phyloP scores from a whole-genome alignment of 257 asterid species.

The Petunia axillaris region DNA sequence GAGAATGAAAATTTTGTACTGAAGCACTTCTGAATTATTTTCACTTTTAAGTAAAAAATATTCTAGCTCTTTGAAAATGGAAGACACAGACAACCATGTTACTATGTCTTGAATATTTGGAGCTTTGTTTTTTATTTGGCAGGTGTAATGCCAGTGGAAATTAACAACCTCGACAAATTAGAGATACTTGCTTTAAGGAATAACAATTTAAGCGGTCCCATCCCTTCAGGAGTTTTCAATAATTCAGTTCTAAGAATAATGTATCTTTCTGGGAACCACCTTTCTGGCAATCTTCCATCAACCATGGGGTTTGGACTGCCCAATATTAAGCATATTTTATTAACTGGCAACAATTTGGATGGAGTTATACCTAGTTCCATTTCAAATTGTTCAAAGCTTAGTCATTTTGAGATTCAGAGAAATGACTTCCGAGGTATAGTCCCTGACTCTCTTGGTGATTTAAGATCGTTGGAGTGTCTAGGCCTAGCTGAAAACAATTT shows the following conservation, averaged over 20 bases:
- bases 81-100: too few relatives aligned
- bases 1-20: too few relatives aligned
- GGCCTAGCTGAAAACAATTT: too few relatives aligned
- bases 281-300: constrained; percentile 31
- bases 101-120: too few relatives aligned
- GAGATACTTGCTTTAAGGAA: not conserved
- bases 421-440: constrained; percentile 32
- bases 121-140: not conserved
- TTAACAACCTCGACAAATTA: constrained; percentile 25
- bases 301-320: constrained; percentile 25
- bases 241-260: not conserved
- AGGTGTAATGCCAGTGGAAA: constrained; percentile 38
- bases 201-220: constrained; percentile 32
- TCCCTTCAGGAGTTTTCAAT: constrained; percentile 32
- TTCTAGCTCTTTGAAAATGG: too few relatives aligned
- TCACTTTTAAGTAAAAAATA: too few relatives aligned
- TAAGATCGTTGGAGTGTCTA: not conserved
- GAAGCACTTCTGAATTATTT: too few relatives aligned
- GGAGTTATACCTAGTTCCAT: constrained; percentile 37
- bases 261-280: not conserved
- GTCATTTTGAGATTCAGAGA: not conserved
- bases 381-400: constrained; percentile 31
- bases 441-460: constrained; percentile 34
- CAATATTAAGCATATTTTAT: not conserved
- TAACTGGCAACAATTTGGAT: not conserved